A percentile compares a stretch with the other conserved stretches of the same genome.
These are phyloP conservation scores for Syzygium malaccense DNA, from an alignment of 441 rosid genomes.

Conservation along the genomic window DNA sequence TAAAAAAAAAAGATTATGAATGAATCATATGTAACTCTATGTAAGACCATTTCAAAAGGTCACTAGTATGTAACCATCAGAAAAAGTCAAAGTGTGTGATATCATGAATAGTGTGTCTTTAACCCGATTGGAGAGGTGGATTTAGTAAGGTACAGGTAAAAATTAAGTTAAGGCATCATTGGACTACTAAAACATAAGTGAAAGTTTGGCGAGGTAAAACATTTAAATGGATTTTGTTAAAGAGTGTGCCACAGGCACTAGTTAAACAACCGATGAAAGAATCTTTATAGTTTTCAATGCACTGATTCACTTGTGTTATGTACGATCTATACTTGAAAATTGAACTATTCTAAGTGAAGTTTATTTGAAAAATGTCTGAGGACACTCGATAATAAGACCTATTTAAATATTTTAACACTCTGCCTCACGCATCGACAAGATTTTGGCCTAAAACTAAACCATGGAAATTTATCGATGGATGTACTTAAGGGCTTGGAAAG, in stretches of 20 bases:
- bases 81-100: background rate
- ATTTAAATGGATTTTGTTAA: background rate
- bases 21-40: background rate
- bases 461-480: background rate
- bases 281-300: background rate
- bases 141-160: background rate
- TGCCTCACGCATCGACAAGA: fast-evolving
- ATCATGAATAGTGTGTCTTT: background rate
- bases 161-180: background rate
- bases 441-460: background rate
- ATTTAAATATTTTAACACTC: background rate
- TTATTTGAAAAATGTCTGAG: background rate
- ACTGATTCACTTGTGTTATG: background rate
- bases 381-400: background rate
- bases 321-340: background rate
- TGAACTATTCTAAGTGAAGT: background rate
- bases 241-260: background rate
- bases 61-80: background rate
- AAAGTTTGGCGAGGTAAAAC: background rate
- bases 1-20: background rate
- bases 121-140: background rate
- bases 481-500: background rate
- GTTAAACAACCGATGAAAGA: background rate
- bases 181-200: background rate
- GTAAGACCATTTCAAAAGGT: background rate